Evolutionary conservation across 345 rosid species (phyloP), one percentile per base, ranked within the genome.

Genomic region (Eutrema heterophyllum): DNA sequence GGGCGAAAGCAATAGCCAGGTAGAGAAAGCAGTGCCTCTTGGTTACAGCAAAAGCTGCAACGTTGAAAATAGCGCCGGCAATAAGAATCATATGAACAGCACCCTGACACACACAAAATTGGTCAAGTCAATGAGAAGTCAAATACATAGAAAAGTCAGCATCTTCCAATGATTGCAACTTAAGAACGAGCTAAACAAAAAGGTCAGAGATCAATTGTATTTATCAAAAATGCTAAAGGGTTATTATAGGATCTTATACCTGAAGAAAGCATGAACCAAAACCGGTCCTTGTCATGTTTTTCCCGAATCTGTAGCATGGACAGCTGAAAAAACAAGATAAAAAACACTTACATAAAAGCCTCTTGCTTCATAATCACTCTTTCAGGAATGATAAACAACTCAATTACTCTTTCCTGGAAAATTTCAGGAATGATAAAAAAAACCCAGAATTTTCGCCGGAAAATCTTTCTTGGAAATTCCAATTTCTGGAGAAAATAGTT

Each of bases 281-380:
- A 59, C 98, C 96, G 43, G 86, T 78, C 48, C 98, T 85, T 52
- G 81, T 80, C 98, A 91, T 89, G 85, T 91, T 94, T 75, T 84
- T 88, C 71, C 95, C 98, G 40, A 91, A 94, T 86, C 93, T 87
- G 45, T 86, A 89, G 82, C 98, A 89, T 9, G 98, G 96, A 79
- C 98, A 90, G 51, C 98, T 92, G 88, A 84, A 84, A 70, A 84
- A 72, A 52, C 80, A 53, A 70, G 26, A 29, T 27, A 44, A 36
- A 68, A 4, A 30, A 30, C 39, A 59, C 12, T 14, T 56, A 78
- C 4, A 45, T 38, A 54, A 44, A 41, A 32, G 8, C 10, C 48
- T 43, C 49, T 36, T 74, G 66, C 65, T 76, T 69, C 53, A 38
- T 27, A 8, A 35, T 43, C 67, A 59, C 46, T 40, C 11, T 41